These are phyloP conservation scores for Aureobasidium lini DNA, from an alignment of 2,329 filamentous ascomycete species.

Conservation along the genomic window DNA sequence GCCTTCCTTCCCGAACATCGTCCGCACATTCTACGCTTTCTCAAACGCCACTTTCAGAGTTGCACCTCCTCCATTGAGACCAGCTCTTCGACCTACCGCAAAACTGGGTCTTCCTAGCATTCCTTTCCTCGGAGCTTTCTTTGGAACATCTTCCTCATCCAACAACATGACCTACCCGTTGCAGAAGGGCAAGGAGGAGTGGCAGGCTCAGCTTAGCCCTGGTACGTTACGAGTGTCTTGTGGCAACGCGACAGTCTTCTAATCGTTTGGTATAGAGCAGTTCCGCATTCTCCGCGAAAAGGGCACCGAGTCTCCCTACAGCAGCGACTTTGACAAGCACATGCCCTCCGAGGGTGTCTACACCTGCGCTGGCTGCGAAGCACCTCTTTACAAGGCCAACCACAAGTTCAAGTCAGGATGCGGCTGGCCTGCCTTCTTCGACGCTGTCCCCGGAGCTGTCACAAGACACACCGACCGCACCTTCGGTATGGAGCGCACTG, in stretches of 20 bases:
- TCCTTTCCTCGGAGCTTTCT: conserved; percentile 70
- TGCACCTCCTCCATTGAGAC: conserved; percentile 27
- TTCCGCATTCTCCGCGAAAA: conserved; percentile 89
- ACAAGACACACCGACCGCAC: conserved; percentile 68
- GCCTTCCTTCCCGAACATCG: conserved; percentile 38
- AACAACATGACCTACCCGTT: conserved; percentile 69
- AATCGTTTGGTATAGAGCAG: conserved; percentile 60
- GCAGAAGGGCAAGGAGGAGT: conserved; percentile 73
- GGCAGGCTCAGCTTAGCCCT: conserved; percentile 74
- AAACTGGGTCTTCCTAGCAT: conserved; percentile 66
- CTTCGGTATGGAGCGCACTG: conserved; percentile 76
- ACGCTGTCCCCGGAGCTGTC: conserved; percentile 86
- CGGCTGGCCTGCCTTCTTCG: conserved; percentile 97
- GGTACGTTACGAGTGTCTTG: conserved; percentile 39
- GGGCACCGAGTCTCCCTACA: conserved; percentile 75
- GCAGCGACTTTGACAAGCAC: conserved; percentile 84
- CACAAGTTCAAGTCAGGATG: conserved; percentile 97
- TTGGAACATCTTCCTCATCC: conserved; percentile 52
- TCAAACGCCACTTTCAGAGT: conserved; percentile 36
- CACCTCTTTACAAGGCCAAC: conserved; percentile 83
- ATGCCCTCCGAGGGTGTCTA: conserved; percentile 70
- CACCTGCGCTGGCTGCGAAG: conserved; percentile 75
- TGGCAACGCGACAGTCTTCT: not conserved
- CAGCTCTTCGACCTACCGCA: conserved; percentile 30
- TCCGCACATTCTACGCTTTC: conserved; percentile 43